Conservation (phyloP, 768 basidiomycete genomes). For the Lactifluus piperatus region DNA sequence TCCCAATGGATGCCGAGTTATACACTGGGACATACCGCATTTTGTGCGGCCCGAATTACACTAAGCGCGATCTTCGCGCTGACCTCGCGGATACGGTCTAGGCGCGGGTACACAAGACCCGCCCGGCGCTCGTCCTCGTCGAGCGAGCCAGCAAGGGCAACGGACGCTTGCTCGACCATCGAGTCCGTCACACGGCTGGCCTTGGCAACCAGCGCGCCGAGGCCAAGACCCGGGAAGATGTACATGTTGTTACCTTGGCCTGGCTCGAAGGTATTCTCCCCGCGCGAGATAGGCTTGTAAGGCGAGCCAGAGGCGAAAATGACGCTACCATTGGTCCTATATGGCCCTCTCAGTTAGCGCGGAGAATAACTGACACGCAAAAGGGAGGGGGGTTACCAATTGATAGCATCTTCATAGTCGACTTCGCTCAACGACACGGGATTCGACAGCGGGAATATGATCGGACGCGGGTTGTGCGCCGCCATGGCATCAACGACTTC, state of each 20-base stretch:
- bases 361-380: not conserved
- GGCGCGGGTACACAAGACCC: slow-evolving; percentile 74
- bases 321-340: slow-evolving; percentile 45
- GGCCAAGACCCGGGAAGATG: slow-evolving; percentile 71
- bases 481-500: slow-evolving; percentile 71
- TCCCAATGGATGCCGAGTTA: not conserved
- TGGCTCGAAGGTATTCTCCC: slow-evolving; percentile 54
- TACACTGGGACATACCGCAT: slow-evolving; percentile 40
- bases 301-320: slow-evolving; percentile 89
- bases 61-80: slow-evolving; percentile 61
- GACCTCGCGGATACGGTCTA: slow-evolving; percentile 82
- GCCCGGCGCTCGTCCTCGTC: slow-evolving; percentile 54
- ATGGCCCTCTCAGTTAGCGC: not conserved
- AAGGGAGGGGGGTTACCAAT: slow-evolving; percentile 38
- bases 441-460: slow-evolving; percentile 91
- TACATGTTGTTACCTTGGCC: slow-evolving; percentile 97
- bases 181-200: slow-evolving; percentile 67
- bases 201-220: slow-evolving; percentile 66
- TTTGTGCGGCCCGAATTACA: slow-evolving; percentile 77
- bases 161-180: slow-evolving; percentile 85
- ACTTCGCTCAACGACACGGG: slow-evolving; percentile 77
- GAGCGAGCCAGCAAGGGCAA: slow-evolving; percentile 69
- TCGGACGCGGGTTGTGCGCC: slow-evolving; percentile 72
- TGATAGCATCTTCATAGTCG: slow-evolving; percentile 67
- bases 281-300: slow-evolving; percentile 55